These are phyloP conservation scores for Flaveria floridana DNA, from an alignment of 140 eudicot genomes.

Conservation along the genomic window DNA sequence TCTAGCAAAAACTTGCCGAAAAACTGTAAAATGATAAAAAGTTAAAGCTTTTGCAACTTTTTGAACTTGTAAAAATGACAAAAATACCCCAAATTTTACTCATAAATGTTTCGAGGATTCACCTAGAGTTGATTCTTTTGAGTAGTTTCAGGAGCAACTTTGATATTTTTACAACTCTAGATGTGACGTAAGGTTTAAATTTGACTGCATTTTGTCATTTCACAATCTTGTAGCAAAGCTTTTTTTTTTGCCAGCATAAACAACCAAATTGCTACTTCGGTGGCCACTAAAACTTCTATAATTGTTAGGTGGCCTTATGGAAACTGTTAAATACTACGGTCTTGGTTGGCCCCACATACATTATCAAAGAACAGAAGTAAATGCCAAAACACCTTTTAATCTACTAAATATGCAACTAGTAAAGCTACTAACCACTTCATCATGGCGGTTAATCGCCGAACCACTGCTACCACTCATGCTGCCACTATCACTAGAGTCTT, in stretches of 20 bases:
- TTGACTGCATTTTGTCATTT: neutral
- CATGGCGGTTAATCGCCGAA: conserved; percentile 69
- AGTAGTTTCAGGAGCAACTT: neutral
- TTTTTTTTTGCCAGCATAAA: neutral
- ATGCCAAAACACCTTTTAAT: neutral
- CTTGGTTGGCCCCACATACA: neutral
- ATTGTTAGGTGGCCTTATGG: neutral
- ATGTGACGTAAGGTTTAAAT: neutral
- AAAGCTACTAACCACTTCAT: conserved; percentile 65
- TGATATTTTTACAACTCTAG: neutral
- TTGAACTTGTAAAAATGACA: conserved; percentile 4
- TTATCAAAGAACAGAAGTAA: neutral
- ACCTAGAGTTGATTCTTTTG: neutral
- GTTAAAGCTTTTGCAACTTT: neutral
- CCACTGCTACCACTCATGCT: conserved; percentile 88
- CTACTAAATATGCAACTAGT: neutral
- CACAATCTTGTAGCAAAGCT: neutral
- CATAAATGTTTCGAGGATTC: conserved; percentile 3
- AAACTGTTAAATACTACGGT: neutral
- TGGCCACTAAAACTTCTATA: neutral
- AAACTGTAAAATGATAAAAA: neutral
- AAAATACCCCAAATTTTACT: neutral
- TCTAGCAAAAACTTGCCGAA: conserved; percentile 1
- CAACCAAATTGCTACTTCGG: neutral
- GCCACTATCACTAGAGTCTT: conserved; percentile 82